phyloP scores from a whole-genome alignment of 306 rosid species.

The Gleditsia sinensis region DNA sequence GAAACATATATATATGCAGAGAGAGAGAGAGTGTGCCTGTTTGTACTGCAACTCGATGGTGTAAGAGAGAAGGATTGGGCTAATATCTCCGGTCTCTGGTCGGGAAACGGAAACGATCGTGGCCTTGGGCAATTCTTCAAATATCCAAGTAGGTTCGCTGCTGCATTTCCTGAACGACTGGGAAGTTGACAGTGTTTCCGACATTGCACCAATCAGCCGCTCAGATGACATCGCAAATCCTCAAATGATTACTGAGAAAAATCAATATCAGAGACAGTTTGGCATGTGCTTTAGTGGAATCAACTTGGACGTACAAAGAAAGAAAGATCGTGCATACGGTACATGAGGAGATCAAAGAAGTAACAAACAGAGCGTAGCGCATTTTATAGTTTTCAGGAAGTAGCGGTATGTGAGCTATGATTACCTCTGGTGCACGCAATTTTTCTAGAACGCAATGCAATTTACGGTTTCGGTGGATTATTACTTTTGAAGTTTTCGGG shows the following conservation, averaged over 20 bases:
- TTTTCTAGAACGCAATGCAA: not conserved
- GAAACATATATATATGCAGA: not conserved
- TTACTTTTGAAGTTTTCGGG: too few relatives aligned
- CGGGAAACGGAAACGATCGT: conserved; percentile 72
- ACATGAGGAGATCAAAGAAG: not conserved
- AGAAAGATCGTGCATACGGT: not conserved
- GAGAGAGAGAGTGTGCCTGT: conserved; percentile 53
- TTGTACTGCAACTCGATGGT: conserved; percentile 84
- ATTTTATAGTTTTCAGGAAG: conserved; percentile 42
- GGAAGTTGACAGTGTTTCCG: conserved; percentile 42
- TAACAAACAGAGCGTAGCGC: not conserved
- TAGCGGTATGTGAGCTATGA: not conserved
- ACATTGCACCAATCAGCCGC: conserved; percentile 47
- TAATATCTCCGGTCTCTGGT: conserved; percentile 76
- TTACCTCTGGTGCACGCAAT: not conserved
- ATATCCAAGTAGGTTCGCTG: conserved; percentile 51
- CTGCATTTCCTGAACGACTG: conserved; percentile 44
- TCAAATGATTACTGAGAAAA: not conserved
- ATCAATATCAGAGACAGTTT: conserved; percentile 4
- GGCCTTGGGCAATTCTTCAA: conserved; percentile 74
- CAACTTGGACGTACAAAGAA: not conserved
- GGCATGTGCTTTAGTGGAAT: conserved; percentile 14
- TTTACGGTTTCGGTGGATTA: not conserved
- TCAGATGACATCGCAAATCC: conserved; percentile 60
- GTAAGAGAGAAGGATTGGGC: conserved; percentile 80